Conservation (phyloP, 2,329 filamentous ascomycete species). For the Bipolaris cookei region DNA sequence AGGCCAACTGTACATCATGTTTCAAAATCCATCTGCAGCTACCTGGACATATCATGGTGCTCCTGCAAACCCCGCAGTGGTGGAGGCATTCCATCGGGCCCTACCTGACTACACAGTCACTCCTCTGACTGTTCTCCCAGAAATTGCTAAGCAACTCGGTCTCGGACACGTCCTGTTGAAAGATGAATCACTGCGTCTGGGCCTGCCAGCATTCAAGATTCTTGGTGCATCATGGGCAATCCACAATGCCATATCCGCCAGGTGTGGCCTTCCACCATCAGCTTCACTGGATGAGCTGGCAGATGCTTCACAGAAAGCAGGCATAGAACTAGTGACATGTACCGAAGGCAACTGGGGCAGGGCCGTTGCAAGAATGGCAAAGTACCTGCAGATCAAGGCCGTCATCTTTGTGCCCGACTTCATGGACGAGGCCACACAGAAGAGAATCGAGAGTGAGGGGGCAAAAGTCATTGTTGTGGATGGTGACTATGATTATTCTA, state of each 20-base stretch:
- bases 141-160: conserved; percentile 64
- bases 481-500: conserved; percentile 69
- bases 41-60: conserved; percentile 28
- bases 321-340: conserved; percentile 63
- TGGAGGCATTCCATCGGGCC: conserved; percentile 60
- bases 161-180: conserved; percentile 66
- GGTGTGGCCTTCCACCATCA: conserved; percentile 54
- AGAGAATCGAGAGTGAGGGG: conserved; percentile 66
- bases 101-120: conserved; percentile 65
- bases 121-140: conserved; percentile 60
- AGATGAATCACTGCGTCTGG: conserved; percentile 71
- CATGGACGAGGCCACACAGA: conserved; percentile 62
- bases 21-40: conserved; percentile 36
- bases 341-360: conserved; percentile 81
- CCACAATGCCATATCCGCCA: conserved; percentile 61
- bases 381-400: conserved; percentile 61
- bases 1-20: conserved; percentile 23
- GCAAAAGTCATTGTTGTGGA: conserved; percentile 63
- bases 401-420: conserved; percentile 68
- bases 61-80: conserved; percentile 29
- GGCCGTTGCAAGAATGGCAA: conserved; percentile 72
- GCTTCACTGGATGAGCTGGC: conserved; percentile 55
- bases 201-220: conserved; percentile 79
- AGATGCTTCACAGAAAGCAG: conserved; percentile 20
- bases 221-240: conserved; percentile 78